Conservation (phyloP, 116 monocot genomes). For the Thalassia testudinum region DNA sequence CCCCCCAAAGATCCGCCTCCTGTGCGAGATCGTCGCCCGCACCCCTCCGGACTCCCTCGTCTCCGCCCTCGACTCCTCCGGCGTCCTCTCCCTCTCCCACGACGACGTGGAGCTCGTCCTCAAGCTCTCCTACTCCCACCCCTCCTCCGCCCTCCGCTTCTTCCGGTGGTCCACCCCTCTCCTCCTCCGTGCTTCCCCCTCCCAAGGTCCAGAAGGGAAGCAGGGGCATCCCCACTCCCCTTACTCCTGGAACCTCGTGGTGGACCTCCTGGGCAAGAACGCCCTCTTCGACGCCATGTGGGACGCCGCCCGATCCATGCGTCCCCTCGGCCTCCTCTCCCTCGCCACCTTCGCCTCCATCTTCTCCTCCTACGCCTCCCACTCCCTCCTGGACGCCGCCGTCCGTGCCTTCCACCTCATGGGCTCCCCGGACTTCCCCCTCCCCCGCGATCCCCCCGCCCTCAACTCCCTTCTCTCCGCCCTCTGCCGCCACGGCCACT, state of each 20-base stretch:
- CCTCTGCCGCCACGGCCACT: conserved; percentile 26
- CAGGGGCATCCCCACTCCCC: conserved; percentile 20
- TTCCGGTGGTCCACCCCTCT: conserved; percentile 27
- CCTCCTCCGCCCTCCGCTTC: conserved; percentile 37
- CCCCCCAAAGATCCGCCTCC: conserved; percentile 21
- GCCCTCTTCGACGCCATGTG: conserved; percentile 47
- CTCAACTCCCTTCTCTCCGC: conserved; percentile 68
- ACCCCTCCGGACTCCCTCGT: conserved; percentile 13
- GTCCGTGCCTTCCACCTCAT: conserved; percentile 27
- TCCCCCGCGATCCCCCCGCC: conserved; percentile 28
- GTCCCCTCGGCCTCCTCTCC: conserved; percentile 22
- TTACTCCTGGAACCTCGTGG: conserved; percentile 67
- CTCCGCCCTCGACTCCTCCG: conserved; percentile 14
- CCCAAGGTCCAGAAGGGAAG: too few relatives aligned
- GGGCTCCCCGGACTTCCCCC: conserved; percentile 14
- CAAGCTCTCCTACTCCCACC: conserved; percentile 49
- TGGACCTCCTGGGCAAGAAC: conserved; percentile 70
- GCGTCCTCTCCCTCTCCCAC: conserved; percentile 12
- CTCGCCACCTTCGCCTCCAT: conserved; percentile 62
- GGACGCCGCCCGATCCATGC: conserved; percentile 49
- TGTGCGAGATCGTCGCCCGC: conserved; percentile 43
- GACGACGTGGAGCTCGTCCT: conserved; percentile 53
- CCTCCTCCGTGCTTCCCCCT: too few relatives aligned
- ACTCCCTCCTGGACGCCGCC: conserved; percentile 12
- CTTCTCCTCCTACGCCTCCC: conserved; percentile 31